Conservation (phyloP, 1,284 basidiomycete genomes). For the Phenoliferia sp. region DNA sequence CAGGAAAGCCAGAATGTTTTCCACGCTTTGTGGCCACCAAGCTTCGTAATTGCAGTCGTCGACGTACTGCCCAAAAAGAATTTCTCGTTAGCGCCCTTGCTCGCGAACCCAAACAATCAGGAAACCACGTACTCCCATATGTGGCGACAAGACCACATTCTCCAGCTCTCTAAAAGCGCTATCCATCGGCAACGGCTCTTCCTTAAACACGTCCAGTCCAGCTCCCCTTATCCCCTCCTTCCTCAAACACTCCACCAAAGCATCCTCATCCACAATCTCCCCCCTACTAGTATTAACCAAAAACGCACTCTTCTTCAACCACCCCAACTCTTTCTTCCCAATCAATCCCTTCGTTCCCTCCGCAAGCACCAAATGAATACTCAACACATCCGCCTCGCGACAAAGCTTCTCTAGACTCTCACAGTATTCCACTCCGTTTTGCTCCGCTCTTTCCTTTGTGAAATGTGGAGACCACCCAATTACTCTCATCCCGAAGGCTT, state of each 20-base stretch:
- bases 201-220: slow-evolving; percentile 52
- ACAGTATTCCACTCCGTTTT: slow-evolving; percentile 51
- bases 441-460: slow-evolving; percentile 54
- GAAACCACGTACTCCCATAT: slow-evolving; percentile 49
- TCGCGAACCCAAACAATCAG: background rate
- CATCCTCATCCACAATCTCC: slow-evolving; percentile 56
- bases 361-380: slow-evolving; percentile 57
- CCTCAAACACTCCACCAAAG: slow-evolving; percentile 45
- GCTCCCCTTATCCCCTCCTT: slow-evolving; percentile 37
- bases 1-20: slow-evolving; percentile 53
- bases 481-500: slow-evolving; percentile 57
- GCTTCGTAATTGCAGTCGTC: slow-evolving; percentile 10
- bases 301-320: slow-evolving; percentile 55
- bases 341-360: slow-evolving; percentile 52
- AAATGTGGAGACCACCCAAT: slow-evolving; percentile 62
- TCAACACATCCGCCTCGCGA: slow-evolving; percentile 54
- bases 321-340: slow-evolving; percentile 48
- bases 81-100: too few relatives aligned
- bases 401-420: slow-evolving; percentile 54
- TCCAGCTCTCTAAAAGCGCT: slow-evolving; percentile 52
- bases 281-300: slow-evolving; percentile 63
- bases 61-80: slow-evolving; percentile 17
- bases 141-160: slow-evolving; percentile 57
- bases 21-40: slow-evolving; percentile 45
- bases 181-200: slow-evolving; percentile 57